Evolutionary conservation across 305 asterid genomes (phyloP), one percentile per base, ranked within the genome.

Genomic region (Coffea humblotiana): DNA sequence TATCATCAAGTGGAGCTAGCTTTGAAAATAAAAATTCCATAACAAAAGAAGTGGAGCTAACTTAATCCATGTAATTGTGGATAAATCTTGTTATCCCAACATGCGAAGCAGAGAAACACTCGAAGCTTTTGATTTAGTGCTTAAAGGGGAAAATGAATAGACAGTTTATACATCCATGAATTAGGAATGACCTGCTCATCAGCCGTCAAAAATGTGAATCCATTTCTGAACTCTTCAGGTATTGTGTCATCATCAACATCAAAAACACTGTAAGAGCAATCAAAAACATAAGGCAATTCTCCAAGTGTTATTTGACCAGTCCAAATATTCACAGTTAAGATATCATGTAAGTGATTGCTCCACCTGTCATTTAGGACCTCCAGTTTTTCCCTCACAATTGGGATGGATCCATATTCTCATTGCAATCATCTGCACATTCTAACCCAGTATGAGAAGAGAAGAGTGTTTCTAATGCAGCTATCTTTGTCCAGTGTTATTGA

Each of bases 291-390:
- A 81, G 69, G 48, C 61, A 75, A 83, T 77, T 75, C 74, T 72
- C 61, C 70, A 21, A 77, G 70, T 10, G 47, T 52, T 58, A 56
- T 35, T 58, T 19, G 71, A 70, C 70, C 52, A 27, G 51, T 32
- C 63, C 63, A 27, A 29, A 21, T 40, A 77, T 23, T 40, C 43
- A 51, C 49, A 64, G 58, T 64, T 66, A 66, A n/a, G 29, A 86
- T 71, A 69, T 71, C 43, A 61, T 77, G 49, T 51, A 77, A 77
- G 61, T 72, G 58, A 67, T 43, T 78, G 69, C 75, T 80, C 65
- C 68, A 94, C 99, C 98, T 96, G 93, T 96, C 99, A 84, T 94
- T 92, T 74, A 96, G 86, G 86, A 81, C 99, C 99, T 15, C 99
- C 99, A 3, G 98, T 96, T 89, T 91, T 94, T n/a, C n/a, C 84